A percentile compares a stretch with the other conserved stretches of the same genome.
Conservation (phyloP, 1,284 basidiomycete species). For the Rhodofomes roseus region DNA sequence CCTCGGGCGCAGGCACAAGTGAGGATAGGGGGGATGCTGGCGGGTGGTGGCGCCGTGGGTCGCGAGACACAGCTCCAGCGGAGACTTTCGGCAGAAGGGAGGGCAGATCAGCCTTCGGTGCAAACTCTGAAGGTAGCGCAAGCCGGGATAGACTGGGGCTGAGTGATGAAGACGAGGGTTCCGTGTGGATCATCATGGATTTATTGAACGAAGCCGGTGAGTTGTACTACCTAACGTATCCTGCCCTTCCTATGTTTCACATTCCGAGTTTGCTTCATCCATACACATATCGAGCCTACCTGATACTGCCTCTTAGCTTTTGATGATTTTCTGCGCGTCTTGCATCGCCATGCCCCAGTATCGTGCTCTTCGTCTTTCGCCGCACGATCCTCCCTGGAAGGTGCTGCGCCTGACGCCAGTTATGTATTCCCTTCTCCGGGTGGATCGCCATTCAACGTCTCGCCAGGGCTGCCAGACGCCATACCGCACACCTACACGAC, state of each 20-base stretch:
- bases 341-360: conserved; percentile 49
- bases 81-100: conserved; percentile 7
- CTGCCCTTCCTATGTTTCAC: neutral
- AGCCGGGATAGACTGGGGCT: neutral
- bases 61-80: conserved; percentile 16
- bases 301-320: conserved; percentile 37
- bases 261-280: neutral
- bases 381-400: neutral
- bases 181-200: conserved; percentile 58
- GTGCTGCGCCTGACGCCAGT: neutral
- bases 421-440: conserved; percentile 4
- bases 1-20: neutral
- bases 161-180: conserved; percentile 20
- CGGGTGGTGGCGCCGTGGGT: conserved; percentile 23
- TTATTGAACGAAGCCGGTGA: conserved; percentile 51
- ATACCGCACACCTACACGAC: neutral
- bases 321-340: conserved; percentile 52
- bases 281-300: neutral
- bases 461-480: neutral
- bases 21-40: neutral
- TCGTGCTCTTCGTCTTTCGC: conserved; percentile 30
- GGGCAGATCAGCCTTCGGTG: conserved; percentile 5
- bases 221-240: conserved; percentile 11
- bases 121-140: conserved; percentile 2
- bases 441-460: neutral